phyloP scores from a whole-genome alignment of 176 grass and related monocot genomes.

The Ananas comosus region DNA sequence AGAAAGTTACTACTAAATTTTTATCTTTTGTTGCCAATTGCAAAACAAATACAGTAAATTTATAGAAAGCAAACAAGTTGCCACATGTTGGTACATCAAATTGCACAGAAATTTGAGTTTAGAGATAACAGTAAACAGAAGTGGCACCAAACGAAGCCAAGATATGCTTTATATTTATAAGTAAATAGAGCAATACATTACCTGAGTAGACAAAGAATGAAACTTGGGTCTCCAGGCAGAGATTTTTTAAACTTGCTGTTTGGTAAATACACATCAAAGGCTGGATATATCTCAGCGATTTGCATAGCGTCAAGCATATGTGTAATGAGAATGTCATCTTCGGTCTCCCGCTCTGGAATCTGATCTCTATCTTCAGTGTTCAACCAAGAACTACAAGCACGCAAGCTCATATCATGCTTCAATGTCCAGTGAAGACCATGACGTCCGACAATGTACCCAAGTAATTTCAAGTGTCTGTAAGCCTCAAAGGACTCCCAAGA shows the following conservation, averaged over 20 bases:
- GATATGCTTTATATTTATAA: background rate
- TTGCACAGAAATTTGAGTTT: too few relatives aligned
- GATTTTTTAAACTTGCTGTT: slow-evolving; percentile 92
- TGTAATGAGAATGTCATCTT: slow-evolving; percentile 25
- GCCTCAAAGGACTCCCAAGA: slow-evolving; percentile 48
- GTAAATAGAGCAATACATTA: slow-evolving; percentile 6
- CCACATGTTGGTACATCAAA: too few relatives aligned
- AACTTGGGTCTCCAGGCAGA: slow-evolving; percentile 45
- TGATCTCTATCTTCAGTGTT: slow-evolving; percentile 2
- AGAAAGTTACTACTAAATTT: too few relatives aligned
- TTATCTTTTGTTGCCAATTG: too few relatives aligned
- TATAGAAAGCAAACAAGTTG: too few relatives aligned
- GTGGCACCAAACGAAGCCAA: background rate
- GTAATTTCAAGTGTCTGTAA: slow-evolving; percentile 79
- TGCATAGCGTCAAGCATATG: slow-evolving; percentile 41
- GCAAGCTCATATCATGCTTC: slow-evolving; percentile 25
- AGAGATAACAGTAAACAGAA: too few relatives aligned
- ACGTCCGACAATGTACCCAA: slow-evolving; percentile 73
- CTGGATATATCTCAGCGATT: slow-evolving; percentile 33
- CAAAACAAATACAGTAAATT: too few relatives aligned
- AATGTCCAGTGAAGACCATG: slow-evolving; percentile 56
- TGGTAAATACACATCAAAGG: slow-evolving; percentile 57
- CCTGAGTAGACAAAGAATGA: slow-evolving; percentile 65
- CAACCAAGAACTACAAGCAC: slow-evolving; percentile 4
- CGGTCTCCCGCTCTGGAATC: background rate